phyloP scores from a whole-genome alignment of 371 early-diverging fungal genomes.

The Mucor mucedo region DNA sequence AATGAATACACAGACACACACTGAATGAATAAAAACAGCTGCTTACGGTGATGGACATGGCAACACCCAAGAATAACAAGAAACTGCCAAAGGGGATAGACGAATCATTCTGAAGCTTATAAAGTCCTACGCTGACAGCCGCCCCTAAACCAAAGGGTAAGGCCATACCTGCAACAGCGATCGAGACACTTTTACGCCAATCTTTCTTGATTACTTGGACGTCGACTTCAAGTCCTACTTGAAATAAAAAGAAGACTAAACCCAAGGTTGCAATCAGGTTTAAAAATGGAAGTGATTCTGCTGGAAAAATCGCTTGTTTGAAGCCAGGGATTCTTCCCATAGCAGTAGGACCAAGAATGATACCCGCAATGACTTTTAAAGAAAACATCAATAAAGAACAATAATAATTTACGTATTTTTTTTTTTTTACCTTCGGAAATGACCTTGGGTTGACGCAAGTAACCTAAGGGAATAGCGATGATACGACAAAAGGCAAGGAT shows the following conservation, averaged over 20 bases:
- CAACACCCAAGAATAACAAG: constrained; percentile 83
- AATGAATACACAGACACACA: not conserved
- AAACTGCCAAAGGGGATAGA: constrained; percentile 69
- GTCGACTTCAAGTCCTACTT: constrained; percentile 87
- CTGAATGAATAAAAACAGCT: not conserved
- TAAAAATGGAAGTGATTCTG: constrained; percentile 67
- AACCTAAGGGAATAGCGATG: constrained; percentile 61
- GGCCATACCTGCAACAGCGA: constrained; percentile 75
- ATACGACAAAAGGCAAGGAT: constrained; percentile 71
- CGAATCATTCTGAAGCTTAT: constrained; percentile 50
- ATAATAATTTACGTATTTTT: no score
- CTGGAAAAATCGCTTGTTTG: constrained; percentile 66
- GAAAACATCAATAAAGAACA: not conserved
- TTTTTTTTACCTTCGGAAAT: constrained; percentile 66
- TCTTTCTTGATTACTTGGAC: constrained; percentile 52
- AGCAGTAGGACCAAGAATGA: constrained; percentile 79
- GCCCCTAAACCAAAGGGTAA: constrained; percentile 80
- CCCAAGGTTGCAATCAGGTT: constrained; percentile 87
- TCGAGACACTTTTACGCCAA: constrained; percentile 50
- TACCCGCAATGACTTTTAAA: constrained; percentile 68
- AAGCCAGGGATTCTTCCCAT: constrained; percentile 76
- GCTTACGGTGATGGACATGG: constrained; percentile 86
- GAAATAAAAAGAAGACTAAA: constrained; percentile 87
- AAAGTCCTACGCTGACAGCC: constrained; percentile 73
- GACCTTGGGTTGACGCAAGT: constrained; percentile 73